Evolutionary conservation across 139 green algal genomes (phyloP), one percentile per base, ranked within the genome.

Genomic region (Diplosphaera chodatii): DNA sequence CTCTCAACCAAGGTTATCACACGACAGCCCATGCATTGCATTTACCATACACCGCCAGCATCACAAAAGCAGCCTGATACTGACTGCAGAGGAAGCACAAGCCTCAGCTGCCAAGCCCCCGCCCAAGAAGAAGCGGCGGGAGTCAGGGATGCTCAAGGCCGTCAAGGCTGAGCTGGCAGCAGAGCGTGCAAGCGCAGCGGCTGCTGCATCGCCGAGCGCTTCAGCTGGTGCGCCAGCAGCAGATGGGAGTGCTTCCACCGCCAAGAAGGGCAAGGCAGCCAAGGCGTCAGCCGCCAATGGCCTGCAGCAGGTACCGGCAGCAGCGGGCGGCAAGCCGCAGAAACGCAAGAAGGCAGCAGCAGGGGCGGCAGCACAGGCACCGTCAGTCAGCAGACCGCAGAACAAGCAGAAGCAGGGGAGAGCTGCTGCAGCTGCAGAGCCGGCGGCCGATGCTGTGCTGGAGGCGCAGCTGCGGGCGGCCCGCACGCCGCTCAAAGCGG

Each of bases 131-230:
- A 76, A 70, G 29, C 69, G 69, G 40, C 76, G 77, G 34, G 76
- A 81, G 64, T 32, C 71, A 10, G 67, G 76, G 6, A 80, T 83
- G 13, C 59, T 85, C 32, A 85, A 81, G 59, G 40, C 40, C 41
- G 82, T 74, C 30, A 65, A 32, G n/a, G 41, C 31, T 27, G 82
- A 87, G 73, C 65, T 87, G 56, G 31, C 30, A 65, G 72, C 63
- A n/a, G 82, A 85, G 67, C 55, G 64, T 66, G 80, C 68, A 34
- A 68, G 33, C 3, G 64, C 55, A 20, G 70, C 72, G 55, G 69
- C 63, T 20, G 59, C 40, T 4, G 64, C 56, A 1, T 29, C 32
- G 27, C 69, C 48, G 2, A 63, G 28, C 22, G 59, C 65, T 3
- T 33, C 37, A 68, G 55, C 63, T 29, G 27, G n/a, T 32, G 41